These are phyloP conservation scores for Erodium texanum DNA, from an alignment of 441 rosid genomes.

Conservation along the genomic window DNA sequence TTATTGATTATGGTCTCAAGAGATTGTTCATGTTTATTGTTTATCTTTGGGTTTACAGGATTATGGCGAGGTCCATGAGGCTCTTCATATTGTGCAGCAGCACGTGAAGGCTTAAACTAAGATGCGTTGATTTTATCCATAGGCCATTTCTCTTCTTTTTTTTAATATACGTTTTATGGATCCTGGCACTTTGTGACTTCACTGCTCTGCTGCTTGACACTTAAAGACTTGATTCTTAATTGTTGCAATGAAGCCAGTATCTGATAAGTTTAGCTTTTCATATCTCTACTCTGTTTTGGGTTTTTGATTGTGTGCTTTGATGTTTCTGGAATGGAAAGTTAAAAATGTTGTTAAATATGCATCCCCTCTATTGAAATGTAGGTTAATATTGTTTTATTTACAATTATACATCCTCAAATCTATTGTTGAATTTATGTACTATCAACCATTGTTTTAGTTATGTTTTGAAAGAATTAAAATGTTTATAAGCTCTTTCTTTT, in stretches of 20 bases:
- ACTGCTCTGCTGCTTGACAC: background rate
- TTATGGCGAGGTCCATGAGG: background rate
- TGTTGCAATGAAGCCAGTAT: background rate
- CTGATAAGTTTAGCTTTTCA: background rate
- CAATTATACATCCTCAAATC: too few species aligned
- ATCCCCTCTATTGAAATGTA: too few species aligned
- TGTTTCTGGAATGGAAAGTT: too few species aligned
- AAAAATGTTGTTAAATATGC: too few species aligned
- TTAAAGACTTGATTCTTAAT: background rate
- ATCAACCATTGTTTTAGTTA: too few species aligned
- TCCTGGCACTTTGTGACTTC: background rate
- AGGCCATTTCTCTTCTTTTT: too few species aligned
- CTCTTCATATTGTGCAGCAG: constrained; percentile 5
- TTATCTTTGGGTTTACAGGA: background rate
- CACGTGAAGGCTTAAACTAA: constrained; percentile 1
- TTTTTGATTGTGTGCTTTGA: background rate
- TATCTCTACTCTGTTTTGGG: background rate
- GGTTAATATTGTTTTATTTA: too few species aligned
- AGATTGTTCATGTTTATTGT: background rate
- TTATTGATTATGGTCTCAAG: too few species aligned
- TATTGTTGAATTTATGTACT: too few species aligned
- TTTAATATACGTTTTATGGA: background rate
- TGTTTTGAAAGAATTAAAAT: too few species aligned
- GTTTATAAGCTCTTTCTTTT: too few species aligned
- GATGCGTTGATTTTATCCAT: background rate